Evolutionary conservation across 768 basidiomycete genomes (phyloP), one percentile per base, ranked within the genome.

Genomic region (Jaapia argillacea): DNA sequence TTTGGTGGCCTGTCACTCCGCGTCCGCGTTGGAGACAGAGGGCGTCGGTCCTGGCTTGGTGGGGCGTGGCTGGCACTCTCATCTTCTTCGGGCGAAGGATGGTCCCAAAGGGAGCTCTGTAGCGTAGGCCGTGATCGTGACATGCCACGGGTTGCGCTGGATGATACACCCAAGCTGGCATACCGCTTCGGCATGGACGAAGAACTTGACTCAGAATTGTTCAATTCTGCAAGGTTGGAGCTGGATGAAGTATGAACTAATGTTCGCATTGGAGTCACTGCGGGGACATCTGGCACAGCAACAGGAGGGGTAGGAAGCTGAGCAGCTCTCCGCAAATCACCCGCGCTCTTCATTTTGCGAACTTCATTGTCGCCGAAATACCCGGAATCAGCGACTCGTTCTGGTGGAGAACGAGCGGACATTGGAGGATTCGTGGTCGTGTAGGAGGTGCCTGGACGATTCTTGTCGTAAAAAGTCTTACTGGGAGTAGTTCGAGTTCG

Each of bases 261-360:
- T 85, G 2, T 72, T 68, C 12, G 72, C 63, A 51, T 77, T 76
- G 38, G 77, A 67, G 6, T 72, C 57, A 21, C 51, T 4, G 65
- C 58, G 20, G 70, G 65, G 18, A 64, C 72, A 46, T 57, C 62
- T 22, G 66, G 61, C 12, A 65, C 10, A 38, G 37, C 37, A 22
- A 10, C 10, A 58, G 20, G 64, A 58, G 18, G 58, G 48, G 37
- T 57, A 52, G 6, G 58, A 54, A 48, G 57, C 56, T 36, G 55
- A 52, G 12, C 48, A 52, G 64, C 69, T 47, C 72, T 67, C 26
- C 81, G 77, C 31, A 89, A 65, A 58, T 88, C 86, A 27, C 85
- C 86, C 18, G 86, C 86, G 58, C 86, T 88, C 64, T 86, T 88
- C 86, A 89, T 88, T 57, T 76, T 81, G 47, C 85, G 76, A 36